phyloP scores from a whole-genome alignment of 1,284 basidiomycete genomes.

The Ganoderma resinaceum region DNA sequence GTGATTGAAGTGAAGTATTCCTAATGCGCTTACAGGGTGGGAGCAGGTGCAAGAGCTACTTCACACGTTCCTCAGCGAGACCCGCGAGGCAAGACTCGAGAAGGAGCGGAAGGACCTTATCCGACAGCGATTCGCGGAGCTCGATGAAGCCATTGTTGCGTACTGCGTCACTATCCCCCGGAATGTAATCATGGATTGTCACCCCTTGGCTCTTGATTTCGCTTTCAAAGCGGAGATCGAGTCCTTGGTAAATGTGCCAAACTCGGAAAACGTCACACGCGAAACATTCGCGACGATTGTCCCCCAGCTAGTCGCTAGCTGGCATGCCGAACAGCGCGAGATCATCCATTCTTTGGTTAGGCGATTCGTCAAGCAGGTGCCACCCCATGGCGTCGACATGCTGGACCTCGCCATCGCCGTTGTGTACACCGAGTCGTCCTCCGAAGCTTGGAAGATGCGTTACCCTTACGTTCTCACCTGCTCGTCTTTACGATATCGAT shows the following conservation, averaged over 20 bases:
- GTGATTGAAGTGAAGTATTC: too few species aligned
- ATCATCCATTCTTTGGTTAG: constrained; percentile 4
- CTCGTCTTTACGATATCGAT: neutral
- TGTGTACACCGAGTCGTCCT: neutral
- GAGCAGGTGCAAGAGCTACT: neutral
- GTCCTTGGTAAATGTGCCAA: constrained; percentile 2
- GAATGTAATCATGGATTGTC: constrained; percentile 7
- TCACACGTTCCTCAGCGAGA: constrained; percentile 1
- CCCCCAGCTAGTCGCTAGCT: neutral
- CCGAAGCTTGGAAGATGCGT: neutral
- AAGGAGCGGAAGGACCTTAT: neutral
- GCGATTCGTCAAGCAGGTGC: neutral
- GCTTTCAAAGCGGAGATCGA: constrained; percentile 5
- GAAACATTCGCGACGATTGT: constrained; percentile 9
- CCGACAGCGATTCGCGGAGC: constrained; percentile 5
- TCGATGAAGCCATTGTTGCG: constrained; percentile 9
- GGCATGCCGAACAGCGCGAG: constrained; percentile 1
- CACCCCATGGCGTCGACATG: constrained; percentile 7
- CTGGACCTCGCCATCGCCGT: constrained; percentile 17
- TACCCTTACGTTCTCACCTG: constrained; percentile 11
- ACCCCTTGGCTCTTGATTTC: constrained; percentile 15
- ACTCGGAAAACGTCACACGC: constrained; percentile 9
- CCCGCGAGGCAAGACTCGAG: neutral
- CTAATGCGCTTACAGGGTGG: constrained; percentile 2
- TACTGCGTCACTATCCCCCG: constrained; percentile 13